These are phyloP conservation scores for Phragmites australis DNA, from an alignment of 176 grass and related monocot species.

Conservation along the genomic window DNA sequence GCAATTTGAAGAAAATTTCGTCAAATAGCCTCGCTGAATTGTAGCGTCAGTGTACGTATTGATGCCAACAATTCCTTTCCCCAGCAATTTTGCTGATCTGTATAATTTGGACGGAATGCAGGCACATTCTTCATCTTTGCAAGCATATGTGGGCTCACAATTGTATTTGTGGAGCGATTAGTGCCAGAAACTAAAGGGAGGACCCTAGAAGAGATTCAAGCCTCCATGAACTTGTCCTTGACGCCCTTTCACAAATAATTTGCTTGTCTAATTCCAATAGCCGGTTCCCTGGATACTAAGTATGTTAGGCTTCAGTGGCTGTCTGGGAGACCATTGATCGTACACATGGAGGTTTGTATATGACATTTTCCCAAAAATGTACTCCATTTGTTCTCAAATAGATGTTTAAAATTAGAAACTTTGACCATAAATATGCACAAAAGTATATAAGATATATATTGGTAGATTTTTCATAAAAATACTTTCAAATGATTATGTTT, in stretches of 20 bases:
- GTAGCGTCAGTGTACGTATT: not conserved
- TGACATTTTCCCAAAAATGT: not conserved
- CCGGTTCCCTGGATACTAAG: not conserved
- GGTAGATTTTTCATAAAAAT: too few species aligned
- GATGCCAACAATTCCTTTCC: not conserved
- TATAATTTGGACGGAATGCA: slow-evolving; percentile 5
- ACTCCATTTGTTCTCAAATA: too few species aligned
- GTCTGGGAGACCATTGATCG: not conserved
- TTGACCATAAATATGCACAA: too few species aligned
- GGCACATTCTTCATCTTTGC: slow-evolving; percentile 84
- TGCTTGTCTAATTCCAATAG: not conserved
- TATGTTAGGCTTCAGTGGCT: not conserved
- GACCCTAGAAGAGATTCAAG: slow-evolving; percentile 83
- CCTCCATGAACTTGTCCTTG: slow-evolving; percentile 58
- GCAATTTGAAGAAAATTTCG: not conserved
- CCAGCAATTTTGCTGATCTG: not conserved
- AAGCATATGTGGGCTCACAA: slow-evolving; percentile 55
- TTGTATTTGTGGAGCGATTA: slow-evolving; percentile 65
- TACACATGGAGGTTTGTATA: not conserved
- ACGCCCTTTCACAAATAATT: not conserved
- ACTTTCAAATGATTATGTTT: too few species aligned
- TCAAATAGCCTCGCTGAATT: not conserved
- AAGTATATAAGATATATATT: too few species aligned
- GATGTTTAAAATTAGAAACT: too few species aligned
- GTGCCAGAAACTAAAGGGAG: slow-evolving; percentile 90